phyloP scores from a whole-genome alignment of 2,329 filamentous ascomycete species.

The Epichloe baconii region DNA sequence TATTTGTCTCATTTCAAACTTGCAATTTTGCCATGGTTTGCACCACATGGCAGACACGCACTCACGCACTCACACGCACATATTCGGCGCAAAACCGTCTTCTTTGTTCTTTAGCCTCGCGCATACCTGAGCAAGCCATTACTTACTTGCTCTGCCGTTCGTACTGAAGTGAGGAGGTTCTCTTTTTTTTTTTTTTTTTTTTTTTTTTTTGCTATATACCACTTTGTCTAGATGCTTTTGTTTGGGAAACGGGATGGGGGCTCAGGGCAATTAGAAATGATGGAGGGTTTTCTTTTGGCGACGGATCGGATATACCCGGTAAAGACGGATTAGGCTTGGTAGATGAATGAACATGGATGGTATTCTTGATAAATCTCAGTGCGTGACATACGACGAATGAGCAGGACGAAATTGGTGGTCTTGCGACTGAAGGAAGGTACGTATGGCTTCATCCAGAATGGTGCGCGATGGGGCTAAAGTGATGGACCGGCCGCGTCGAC shows the following conservation, averaged over 20 bases:
- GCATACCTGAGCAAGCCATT: background rate
- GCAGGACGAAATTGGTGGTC: too few species aligned
- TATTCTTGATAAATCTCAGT: slow-evolving; percentile 1
- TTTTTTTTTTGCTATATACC: slow-evolving; percentile 3
- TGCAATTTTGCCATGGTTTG: background rate
- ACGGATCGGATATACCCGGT: slow-evolving; percentile 2
- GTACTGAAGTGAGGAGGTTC: background rate
- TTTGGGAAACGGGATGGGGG: background rate
- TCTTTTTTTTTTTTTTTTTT: background rate
- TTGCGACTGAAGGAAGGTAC: too few species aligned
- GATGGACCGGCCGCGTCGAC: too few species aligned
- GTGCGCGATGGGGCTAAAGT: too few species aligned
- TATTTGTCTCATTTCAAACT: background rate
- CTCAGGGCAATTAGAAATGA: background rate
- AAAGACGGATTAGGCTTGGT: background rate
- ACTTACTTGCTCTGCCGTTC: background rate
- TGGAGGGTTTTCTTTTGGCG: slow-evolving; percentile 9
- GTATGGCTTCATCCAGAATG: too few species aligned
- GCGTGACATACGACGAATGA: too few species aligned
- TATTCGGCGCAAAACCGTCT: background rate
- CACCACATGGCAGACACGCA: background rate
- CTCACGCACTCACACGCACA: background rate
- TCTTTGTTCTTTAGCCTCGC: background rate
- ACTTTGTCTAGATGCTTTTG: background rate
- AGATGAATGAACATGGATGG: background rate